These are phyloP conservation scores for Pleodorina starrii DNA, from an alignment of 139 green algal genomes.

Conservation along the genomic window DNA sequence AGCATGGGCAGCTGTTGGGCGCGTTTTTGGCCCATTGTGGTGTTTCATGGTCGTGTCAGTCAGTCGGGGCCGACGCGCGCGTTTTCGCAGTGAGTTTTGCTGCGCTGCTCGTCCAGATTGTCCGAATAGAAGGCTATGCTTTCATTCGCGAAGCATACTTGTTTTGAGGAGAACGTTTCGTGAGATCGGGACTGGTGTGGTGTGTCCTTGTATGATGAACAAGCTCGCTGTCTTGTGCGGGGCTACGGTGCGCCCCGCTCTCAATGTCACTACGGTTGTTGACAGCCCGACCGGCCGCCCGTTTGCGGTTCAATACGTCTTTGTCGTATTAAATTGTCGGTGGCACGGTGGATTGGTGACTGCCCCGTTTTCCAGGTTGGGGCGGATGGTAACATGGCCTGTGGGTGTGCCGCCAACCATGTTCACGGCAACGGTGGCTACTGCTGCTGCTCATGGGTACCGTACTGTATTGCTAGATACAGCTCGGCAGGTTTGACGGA, in stretches of 20 bases:
- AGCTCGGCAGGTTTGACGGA: neutral
- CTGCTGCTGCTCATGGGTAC: neutral
- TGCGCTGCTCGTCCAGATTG: conserved; percentile 38
- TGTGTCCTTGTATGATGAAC: conserved; percentile 39
- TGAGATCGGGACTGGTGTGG: conserved; percentile 26
- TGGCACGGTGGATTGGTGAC: neutral
- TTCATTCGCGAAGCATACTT: conserved; percentile 18
- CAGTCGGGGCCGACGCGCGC: conserved; percentile 19
- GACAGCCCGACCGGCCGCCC: conserved; percentile 10
- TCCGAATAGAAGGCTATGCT: conserved; percentile 39
- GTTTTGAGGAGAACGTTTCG: conserved; percentile 18
- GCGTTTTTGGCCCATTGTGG: conserved; percentile 8
- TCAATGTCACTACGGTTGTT: neutral
- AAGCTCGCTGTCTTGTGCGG: neutral
- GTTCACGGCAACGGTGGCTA: neutral
- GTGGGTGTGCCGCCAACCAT: neutral
- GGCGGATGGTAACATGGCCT: conserved; percentile 2
- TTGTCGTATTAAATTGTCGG: neutral
- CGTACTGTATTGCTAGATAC: neutral
- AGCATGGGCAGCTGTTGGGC: conserved; percentile 39
- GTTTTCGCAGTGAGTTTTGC: conserved; percentile 38
- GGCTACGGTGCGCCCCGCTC: neutral
- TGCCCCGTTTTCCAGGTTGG: conserved; percentile 12
- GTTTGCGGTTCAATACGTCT: conserved; percentile 4
- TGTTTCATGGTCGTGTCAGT: conserved; percentile 27